Evolutionary conservation across 768 basidiomycete species (phyloP).

Genomic region (Suillus subluteus): DNA sequence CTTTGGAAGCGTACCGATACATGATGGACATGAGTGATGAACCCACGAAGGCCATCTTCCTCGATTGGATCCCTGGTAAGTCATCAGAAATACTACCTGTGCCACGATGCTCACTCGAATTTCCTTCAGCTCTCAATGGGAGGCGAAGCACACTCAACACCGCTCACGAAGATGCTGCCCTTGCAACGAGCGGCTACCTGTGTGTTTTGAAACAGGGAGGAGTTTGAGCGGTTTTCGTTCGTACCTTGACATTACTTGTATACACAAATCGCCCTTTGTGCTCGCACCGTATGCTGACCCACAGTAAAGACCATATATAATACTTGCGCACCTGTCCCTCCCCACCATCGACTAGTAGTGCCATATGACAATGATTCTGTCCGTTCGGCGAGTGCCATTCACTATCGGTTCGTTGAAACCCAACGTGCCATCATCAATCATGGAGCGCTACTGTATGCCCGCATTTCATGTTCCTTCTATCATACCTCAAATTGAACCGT

Average conservation of each 20-base stretch:
- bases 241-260: neutral
- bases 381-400: too few species aligned
- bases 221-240: neutral
- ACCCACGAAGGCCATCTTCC: neutral
- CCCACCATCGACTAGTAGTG: too few species aligned
- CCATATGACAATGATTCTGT: too few species aligned
- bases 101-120: neutral
- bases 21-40: constrained; percentile 4
- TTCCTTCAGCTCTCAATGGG: neutral
- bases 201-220: neutral
- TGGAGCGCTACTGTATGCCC: too few species aligned
- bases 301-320: too few species aligned
- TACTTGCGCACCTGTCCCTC: too few species aligned
- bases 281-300: neutral
- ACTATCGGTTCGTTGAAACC: too few species aligned
- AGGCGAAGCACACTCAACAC: neutral
- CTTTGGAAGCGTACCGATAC: constrained; percentile 2
- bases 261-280: neutral
- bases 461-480: too few species aligned
- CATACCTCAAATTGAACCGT: too few species aligned
- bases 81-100: neutral
- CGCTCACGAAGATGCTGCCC: neutral
- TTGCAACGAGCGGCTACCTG: neutral
- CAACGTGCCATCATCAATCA: too few species aligned
- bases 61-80: neutral